Evolutionary conservation across 495 filamentous ascomycete genomes (phyloP).

Genomic region (Tuber brumale): DNA sequence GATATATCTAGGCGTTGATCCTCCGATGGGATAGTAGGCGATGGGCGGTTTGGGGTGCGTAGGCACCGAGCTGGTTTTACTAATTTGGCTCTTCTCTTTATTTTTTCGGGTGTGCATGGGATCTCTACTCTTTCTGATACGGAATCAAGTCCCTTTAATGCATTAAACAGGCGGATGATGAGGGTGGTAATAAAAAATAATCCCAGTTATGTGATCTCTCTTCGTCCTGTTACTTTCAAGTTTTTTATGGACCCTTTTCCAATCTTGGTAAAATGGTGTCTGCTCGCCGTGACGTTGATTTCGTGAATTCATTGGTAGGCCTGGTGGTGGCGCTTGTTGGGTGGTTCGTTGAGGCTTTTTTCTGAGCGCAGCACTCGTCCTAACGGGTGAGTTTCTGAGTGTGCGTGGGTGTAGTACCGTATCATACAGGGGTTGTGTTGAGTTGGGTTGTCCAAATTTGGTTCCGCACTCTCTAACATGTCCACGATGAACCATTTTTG

Average conservation of each 20-base stretch:
- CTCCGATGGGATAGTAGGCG: neutral
- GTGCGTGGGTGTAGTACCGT: too few relatives aligned
- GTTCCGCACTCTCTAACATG: neutral
- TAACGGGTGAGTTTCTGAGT: too few relatives aligned
- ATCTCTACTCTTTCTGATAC: neutral
- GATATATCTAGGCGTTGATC: neutral
- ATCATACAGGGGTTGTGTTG: too few relatives aligned
- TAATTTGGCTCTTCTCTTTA: neutral
- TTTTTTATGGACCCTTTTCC: neutral
- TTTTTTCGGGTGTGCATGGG: neutral
- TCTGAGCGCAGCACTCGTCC: too few relatives aligned
- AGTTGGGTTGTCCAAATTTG: neutral
- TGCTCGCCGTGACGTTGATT: neutral
- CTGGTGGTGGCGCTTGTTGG: too few relatives aligned
- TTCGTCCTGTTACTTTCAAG: neutral
- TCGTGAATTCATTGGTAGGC: neutral
- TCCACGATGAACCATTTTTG: neutral
- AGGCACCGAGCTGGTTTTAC: neutral
- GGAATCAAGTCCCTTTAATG: neutral
- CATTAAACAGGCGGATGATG: neutral
- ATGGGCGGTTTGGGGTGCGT: neutral
- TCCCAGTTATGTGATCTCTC: neutral
- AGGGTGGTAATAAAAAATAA: neutral
- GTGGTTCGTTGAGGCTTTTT: too few relatives aligned
- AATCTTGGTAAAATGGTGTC: neutral